A percentile compares a stretch with the other conserved stretches of the same genome.
phyloP scores from a whole-genome alignment of 1,284 basidiomycete genomes.

The Ustilago bromivora region DNA sequence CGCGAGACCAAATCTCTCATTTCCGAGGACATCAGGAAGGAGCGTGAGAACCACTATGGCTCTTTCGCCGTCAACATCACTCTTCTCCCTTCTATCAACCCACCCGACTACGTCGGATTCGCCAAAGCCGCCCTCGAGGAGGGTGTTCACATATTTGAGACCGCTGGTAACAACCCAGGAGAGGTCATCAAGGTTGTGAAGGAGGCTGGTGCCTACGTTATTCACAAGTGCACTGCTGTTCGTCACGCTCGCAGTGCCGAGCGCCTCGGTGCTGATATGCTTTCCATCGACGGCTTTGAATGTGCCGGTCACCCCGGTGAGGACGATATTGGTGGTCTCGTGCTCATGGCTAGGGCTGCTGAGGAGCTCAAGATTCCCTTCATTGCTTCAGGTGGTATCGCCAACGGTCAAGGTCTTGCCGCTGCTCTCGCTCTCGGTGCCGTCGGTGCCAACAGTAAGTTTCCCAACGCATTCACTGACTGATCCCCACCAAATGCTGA shows the following conservation, averaged over 20 bases:
- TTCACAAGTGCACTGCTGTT: slow-evolving; percentile 90
- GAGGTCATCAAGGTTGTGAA: slow-evolving; percentile 86
- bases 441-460: slow-evolving; percentile 86
- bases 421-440: slow-evolving; percentile 86
- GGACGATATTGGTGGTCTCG: slow-evolving; percentile 90
- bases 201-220: slow-evolving; percentile 78
- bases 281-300: slow-evolving; percentile 72
- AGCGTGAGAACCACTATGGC: slow-evolving; percentile 57
- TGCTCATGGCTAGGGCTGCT: slow-evolving; percentile 88
- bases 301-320: slow-evolving; percentile 94
- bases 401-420: slow-evolving; percentile 78
- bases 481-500: no score
- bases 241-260: slow-evolving; percentile 76
- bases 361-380: slow-evolving; percentile 86
- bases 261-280: slow-evolving; percentile 82
- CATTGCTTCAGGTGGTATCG: slow-evolving; percentile 83
- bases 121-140: slow-evolving; percentile 86
- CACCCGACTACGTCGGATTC: slow-evolving; percentile 89
- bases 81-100: slow-evolving; percentile 86
- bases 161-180: slow-evolving; percentile 88
- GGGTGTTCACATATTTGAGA: slow-evolving; percentile 90
- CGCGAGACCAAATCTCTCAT: slow-evolving; percentile 75
- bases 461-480: neutral
- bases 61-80: slow-evolving; percentile 87
- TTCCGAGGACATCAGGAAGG: slow-evolving; percentile 44